Percentiles rank a stretch among this genome's conserved stretches.
Evolutionary conservation across 495 filamentous ascomycete species (phyloP).

Genomic region (Apiosordaria backusii): DNA sequence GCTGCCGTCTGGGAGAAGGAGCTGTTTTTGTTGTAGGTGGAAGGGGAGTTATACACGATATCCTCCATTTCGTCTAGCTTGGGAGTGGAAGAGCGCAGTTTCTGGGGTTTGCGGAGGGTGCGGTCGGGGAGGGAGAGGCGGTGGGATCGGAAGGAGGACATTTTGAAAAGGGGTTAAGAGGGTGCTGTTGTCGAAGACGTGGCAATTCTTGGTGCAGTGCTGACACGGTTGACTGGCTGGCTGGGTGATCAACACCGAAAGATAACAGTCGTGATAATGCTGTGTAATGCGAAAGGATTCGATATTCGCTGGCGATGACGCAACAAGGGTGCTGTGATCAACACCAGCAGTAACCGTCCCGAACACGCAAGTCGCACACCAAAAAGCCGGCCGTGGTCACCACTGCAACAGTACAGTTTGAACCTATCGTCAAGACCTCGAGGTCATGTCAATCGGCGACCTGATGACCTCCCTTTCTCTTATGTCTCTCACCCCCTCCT

Average conservation of each 20-base stretch:
- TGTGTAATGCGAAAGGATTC: neutral
- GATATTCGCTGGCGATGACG: neutral
- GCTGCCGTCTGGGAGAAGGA: neutral
- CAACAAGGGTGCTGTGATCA: neutral
- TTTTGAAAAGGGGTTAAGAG: neutral
- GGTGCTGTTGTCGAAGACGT: neutral
- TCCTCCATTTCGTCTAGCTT: conserved; percentile 10
- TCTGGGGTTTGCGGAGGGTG: neutral
- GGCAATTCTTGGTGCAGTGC: too few species aligned
- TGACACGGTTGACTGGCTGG: too few species aligned
- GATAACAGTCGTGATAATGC: conserved; percentile 1
- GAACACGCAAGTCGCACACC: conserved; percentile 2
- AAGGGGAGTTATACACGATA: neutral
- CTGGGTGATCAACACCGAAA: neutral
- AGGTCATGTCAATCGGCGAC: conserved; percentile 15
- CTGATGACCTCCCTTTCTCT: conserved; percentile 10
- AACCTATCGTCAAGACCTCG: conserved; percentile 10
- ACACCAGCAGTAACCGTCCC: neutral
- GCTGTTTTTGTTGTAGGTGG: neutral
- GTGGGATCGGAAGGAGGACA: conserved; percentile 14
- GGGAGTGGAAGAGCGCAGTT: neutral
- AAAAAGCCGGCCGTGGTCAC: neutral
- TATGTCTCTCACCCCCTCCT: conserved; percentile 1
- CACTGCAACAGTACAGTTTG: neutral
- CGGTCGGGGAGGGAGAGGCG: conserved; percentile 11